Conservation (phyloP, 1,139 yeast genomes). For the Candida buenavistaensis region DNA sequence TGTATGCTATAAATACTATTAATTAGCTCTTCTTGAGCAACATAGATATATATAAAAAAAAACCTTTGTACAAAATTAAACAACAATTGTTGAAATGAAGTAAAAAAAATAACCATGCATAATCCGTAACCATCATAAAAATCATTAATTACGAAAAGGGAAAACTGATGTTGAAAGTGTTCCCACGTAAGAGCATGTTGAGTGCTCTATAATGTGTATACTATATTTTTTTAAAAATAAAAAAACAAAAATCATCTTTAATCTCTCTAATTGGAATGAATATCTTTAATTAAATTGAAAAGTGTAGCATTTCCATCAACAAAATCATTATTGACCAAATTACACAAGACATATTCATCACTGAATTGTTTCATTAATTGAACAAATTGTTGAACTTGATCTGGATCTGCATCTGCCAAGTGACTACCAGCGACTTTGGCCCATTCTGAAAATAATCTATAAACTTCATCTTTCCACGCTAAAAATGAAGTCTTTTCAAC, state of each 20-base stretch:
- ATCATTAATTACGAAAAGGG: not conserved
- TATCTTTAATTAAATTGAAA: conserved; percentile 39
- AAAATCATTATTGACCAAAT: conserved; percentile 89
- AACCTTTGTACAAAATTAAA: conserved; percentile 1
- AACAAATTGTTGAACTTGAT: conserved; percentile 25
- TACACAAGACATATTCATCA: conserved; percentile 70
- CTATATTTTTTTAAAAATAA: not conserved
- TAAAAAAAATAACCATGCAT: not conserved
- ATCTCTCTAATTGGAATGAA: no score
- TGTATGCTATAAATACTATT: conserved; percentile 3
- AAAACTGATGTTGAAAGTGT: conserved; percentile 9
- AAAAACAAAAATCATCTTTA: no score
- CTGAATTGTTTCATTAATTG: conserved; percentile 52
- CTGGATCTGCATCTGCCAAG: conserved; percentile 36
- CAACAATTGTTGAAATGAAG: conserved; percentile 10
- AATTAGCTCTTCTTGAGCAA: no score
- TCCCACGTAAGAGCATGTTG: conserved; percentile 6
- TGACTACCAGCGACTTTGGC: conserved; percentile 47
- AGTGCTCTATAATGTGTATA: conserved; percentile 4
- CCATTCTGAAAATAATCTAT: conserved; percentile 84
- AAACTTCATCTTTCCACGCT: conserved; percentile 98
- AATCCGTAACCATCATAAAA: conserved; percentile 6
- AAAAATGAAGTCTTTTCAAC: conserved; percentile 86
- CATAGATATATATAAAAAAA: not conserved
- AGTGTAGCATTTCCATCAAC: conserved; percentile 49